A percentile compares a stretch with the other conserved stretches of the same genome.
Evolutionary conservation across 306 rosid genomes (phyloP).

Genomic region (Prinsepia uniflora): DNA sequence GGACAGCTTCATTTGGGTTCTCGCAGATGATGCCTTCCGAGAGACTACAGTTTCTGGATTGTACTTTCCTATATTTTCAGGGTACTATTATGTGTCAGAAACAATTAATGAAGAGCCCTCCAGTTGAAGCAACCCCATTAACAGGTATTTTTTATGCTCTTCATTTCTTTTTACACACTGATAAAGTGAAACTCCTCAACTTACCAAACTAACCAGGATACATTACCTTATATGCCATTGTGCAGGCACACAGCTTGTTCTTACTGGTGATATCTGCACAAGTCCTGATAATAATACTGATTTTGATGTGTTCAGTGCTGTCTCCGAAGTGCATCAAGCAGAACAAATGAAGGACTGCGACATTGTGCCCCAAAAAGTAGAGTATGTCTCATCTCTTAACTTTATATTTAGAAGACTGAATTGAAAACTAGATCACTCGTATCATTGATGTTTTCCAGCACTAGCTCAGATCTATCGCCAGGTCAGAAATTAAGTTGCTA

Average conservation of each 20-base stretch:
- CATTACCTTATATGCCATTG: constrained; percentile 5
- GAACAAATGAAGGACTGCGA: constrained; percentile 33
- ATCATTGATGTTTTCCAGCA: background rate
- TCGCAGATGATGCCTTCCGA: constrained; percentile 53
- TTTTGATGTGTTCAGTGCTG: constrained; percentile 28
- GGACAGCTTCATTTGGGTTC: constrained; percentile 78
- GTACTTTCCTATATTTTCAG: constrained; percentile 70
- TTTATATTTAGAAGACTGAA: constrained; percentile 13
- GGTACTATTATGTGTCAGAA: constrained; percentile 82
- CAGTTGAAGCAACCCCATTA: constrained; percentile 26
- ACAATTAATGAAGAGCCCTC: constrained; percentile 34
- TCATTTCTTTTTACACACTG: background rate
- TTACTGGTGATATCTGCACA: constrained; percentile 19
- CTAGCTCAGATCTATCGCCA: background rate
- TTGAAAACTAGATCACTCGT: constrained; percentile 4
- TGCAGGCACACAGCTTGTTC: constrained; percentile 37
- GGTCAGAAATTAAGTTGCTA: background rate
- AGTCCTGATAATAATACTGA: constrained; percentile 15
- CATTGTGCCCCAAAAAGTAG: constrained; percentile 23
- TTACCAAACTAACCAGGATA: constrained; percentile 16
- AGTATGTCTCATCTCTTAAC: constrained; percentile 48
- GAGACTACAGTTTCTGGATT: constrained; percentile 59
- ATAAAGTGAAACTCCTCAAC: background rate
- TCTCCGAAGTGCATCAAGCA: constrained; percentile 48
- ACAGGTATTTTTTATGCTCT: constrained; percentile 33